These are phyloP conservation scores for Parastagonospora nodorum DNA, from an alignment of 2,329 filamentous ascomycete species.

Conservation along the genomic window DNA sequence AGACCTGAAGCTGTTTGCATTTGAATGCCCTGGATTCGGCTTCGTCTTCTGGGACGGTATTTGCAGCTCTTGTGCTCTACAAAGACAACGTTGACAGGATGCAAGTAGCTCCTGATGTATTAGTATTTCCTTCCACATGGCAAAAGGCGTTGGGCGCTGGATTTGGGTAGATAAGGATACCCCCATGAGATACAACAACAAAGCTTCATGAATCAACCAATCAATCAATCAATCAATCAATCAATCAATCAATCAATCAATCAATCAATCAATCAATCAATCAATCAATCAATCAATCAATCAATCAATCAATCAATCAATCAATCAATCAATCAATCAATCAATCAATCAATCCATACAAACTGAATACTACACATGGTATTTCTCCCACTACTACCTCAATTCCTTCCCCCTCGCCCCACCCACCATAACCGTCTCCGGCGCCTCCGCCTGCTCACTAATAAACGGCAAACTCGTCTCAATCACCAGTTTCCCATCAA, in stretches of 20 bases:
- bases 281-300: not conserved
- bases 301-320: not conserved
- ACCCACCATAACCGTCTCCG: slow-evolving; percentile 24
- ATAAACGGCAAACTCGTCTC: slow-evolving; percentile 36
- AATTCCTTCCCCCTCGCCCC: slow-evolving; percentile 16
- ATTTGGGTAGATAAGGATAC: not conserved
- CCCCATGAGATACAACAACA: not conserved
- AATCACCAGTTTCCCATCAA: slow-evolving; percentile 58
- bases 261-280: not conserved
- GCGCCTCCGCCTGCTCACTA: slow-evolving; percentile 2
- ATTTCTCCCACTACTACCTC: not conserved
- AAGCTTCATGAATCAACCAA: not conserved
- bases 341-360: not conserved
- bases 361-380: not conserved
- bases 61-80: too few species aligned
- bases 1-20: too few species aligned
- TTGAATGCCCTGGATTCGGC: too few species aligned
- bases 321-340: too few species aligned
- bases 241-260: not conserved
- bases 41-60: too few species aligned
- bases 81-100: not conserved
- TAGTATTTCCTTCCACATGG: not conserved
- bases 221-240: not conserved
- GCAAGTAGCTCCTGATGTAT: not conserved
- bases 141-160: slow-evolving; percentile 3